These are phyloP conservation scores for Neurospora cerealis DNA, from an alignment of 495 filamentous ascomycete genomes.

Conservation along the genomic window DNA sequence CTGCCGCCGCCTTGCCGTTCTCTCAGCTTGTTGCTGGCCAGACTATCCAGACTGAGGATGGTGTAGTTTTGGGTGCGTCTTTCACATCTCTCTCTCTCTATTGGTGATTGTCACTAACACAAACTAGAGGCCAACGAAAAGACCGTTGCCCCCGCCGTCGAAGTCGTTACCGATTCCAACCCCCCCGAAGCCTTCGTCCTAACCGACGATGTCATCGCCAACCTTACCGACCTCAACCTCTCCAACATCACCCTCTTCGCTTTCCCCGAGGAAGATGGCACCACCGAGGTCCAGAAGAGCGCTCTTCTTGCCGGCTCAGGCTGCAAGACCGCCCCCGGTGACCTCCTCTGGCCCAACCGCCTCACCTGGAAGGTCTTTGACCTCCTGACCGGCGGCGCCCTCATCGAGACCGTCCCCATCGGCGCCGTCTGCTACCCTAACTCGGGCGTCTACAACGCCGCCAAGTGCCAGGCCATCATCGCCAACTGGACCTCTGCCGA, in stretches of 20 bases:
- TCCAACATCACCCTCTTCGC: constrained; percentile 7
- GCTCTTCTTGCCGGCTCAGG: constrained; percentile 1
- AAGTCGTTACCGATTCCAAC: not conserved
- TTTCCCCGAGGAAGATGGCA: not conserved
- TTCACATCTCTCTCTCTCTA: not conserved
- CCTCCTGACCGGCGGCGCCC: constrained; percentile 21
- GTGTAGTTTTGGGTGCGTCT: not conserved
- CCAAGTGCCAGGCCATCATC: constrained; percentile 27
- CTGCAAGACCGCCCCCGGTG: constrained; percentile 44
- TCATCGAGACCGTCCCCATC: constrained; percentile 15
- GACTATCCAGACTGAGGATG: not conserved
- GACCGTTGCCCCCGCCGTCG: constrained; percentile 8
- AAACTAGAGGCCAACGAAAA: constrained; percentile 3
- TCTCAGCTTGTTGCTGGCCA: not conserved
- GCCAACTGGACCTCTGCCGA: constrained; percentile 23
- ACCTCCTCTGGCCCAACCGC: constrained; percentile 32
- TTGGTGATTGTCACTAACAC: not conserved
- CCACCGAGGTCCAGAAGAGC: not conserved
- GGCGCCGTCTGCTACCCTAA: constrained; percentile 36
- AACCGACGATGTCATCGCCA: constrained; percentile 11
- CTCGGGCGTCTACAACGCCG: constrained; percentile 33
- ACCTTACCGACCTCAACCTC: constrained; percentile 7
- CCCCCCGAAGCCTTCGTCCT: constrained; percentile 1
- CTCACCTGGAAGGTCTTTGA: constrained; percentile 36
- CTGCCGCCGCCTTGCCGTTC: not conserved